Conservation (phyloP, 2,329 filamentous ascomycete species). For the Botrytis pseudocinerea region DNA sequence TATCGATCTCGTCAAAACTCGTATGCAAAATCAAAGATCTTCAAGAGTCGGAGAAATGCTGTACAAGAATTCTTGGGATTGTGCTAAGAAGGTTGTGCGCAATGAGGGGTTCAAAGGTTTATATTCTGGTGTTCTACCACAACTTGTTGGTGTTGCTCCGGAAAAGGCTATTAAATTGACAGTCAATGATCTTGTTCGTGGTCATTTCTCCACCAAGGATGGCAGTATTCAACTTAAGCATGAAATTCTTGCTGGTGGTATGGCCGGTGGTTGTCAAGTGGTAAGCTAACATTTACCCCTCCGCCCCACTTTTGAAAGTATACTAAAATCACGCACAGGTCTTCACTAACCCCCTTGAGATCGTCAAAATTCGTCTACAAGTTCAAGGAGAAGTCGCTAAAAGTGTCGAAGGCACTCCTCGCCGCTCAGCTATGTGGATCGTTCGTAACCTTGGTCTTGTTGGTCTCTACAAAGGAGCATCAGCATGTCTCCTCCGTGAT, state of each 20-base stretch:
- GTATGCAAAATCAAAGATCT: constrained; percentile 94
- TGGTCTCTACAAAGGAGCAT: constrained; percentile 95
- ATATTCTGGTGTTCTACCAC: constrained; percentile 92
- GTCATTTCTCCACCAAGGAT: constrained; percentile 70
- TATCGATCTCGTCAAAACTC: constrained; percentile 97
- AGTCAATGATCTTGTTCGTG: constrained; percentile 90
- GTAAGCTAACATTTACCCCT: constrained; percentile 55
- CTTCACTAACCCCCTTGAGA: constrained; percentile 97
- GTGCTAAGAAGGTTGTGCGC: constrained; percentile 85
- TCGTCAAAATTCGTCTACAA: constrained; percentile 98
- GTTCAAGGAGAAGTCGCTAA: constrained; percentile 96
- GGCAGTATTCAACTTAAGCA: constrained; percentile 68
- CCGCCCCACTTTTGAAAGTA: neutral
- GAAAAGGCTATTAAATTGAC: constrained; percentile 99
- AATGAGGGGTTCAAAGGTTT: constrained; percentile 89
- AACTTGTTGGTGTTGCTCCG: constrained; percentile 95
- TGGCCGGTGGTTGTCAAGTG: constrained; percentile 92
- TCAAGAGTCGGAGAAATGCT: constrained; percentile 79
- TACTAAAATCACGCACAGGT: constrained; percentile 54
- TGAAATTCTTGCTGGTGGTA: constrained; percentile 85
- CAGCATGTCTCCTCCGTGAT: constrained; percentile 90
- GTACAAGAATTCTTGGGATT: constrained; percentile 98
- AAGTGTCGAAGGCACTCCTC: constrained; percentile 75
- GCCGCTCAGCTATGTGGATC: constrained; percentile 96
- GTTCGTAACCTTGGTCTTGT: constrained; percentile 91